These are phyloP conservation scores for Epipyxis sp. DNA, from an alignment of 108 stramenopile genomes.

Conservation along the genomic window DNA sequence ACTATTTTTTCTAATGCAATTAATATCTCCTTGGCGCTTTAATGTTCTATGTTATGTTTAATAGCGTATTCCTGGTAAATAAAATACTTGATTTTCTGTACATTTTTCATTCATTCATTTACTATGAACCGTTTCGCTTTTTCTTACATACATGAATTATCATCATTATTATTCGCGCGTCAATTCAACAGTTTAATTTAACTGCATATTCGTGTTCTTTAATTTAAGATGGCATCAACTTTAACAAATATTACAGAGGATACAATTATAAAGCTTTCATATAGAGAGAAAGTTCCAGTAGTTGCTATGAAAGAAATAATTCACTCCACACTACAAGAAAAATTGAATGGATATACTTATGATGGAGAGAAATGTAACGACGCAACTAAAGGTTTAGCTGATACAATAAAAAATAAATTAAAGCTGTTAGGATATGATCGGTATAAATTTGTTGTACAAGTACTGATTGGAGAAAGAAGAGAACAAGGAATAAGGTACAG, in stretches of 20 bases:
- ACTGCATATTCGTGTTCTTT: too few species aligned
- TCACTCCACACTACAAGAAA: not conserved
- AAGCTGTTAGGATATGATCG: slow-evolving; percentile 21
- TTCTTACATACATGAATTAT: too few species aligned
- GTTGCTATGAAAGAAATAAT: slow-evolving; percentile 13
- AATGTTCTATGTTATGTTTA: too few species aligned
- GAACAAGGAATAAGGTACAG: slow-evolving; percentile 12
- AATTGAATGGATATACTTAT: not conserved
- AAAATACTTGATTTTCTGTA: too few species aligned
- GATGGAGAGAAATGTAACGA: slow-evolving; percentile 14
- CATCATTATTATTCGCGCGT: too few species aligned
- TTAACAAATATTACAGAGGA: not conserved
- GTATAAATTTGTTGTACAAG: slow-evolving; percentile 5
- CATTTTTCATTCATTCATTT: too few species aligned
- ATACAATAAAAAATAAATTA: not conserved
- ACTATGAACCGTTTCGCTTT: too few species aligned
- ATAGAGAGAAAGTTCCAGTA: slow-evolving; percentile 3
- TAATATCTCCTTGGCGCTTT: too few species aligned
- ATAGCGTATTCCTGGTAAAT: too few species aligned
- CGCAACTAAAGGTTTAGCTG: not conserved
- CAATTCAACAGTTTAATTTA: too few species aligned
- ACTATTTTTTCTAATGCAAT: too few species aligned
- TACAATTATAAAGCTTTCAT: not conserved
- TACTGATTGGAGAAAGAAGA: slow-evolving; percentile 15
- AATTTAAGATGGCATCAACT: too few species aligned